phyloP scores from a whole-genome alignment of 106 monocot genomes.

The Apostasia shenzhenica region DNA sequence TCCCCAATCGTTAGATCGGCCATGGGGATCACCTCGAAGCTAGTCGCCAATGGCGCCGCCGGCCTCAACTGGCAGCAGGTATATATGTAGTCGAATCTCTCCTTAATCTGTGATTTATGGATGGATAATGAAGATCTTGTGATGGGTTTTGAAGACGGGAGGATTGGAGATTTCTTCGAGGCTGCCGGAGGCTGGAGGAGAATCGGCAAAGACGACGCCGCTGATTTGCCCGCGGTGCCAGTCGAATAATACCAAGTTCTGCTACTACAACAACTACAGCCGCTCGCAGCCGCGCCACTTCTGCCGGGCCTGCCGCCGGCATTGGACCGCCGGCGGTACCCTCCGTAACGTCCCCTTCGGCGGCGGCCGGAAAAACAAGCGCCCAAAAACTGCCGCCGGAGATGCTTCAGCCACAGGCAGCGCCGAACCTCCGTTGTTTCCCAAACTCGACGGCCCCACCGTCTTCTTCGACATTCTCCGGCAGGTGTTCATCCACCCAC shows the following conservation, averaged over 20 bases:
- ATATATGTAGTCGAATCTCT: background rate
- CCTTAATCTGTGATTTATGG: no score
- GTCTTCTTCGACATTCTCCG: no score
- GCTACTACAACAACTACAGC: constrained; percentile 62
- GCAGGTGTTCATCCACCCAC: no score
- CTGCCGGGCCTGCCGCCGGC: constrained; percentile 31
- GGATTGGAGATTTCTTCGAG: background rate
- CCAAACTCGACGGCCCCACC: no score
- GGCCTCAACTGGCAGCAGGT: background rate
- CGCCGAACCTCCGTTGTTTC: no score
- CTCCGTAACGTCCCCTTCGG: constrained; percentile 39
- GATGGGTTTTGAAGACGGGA: background rate
- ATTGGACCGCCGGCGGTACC: constrained; percentile 35
- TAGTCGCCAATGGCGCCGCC: background rate
- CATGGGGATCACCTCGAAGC: background rate
- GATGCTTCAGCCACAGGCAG: no score
- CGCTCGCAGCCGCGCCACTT: constrained; percentile 31
- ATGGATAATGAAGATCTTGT: background rate
- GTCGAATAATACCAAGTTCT: constrained; percentile 48
- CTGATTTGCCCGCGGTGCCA: constrained; percentile 36
- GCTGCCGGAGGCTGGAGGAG: no score
- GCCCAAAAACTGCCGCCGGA: background rate
- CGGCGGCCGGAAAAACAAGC: constrained; percentile 26
- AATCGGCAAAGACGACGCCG: background rate
- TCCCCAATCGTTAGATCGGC: background rate